Evolutionary conservation across 2,329 filamentous ascomycete genomes (phyloP).

Genomic region (Didymella keratinophila): DNA sequence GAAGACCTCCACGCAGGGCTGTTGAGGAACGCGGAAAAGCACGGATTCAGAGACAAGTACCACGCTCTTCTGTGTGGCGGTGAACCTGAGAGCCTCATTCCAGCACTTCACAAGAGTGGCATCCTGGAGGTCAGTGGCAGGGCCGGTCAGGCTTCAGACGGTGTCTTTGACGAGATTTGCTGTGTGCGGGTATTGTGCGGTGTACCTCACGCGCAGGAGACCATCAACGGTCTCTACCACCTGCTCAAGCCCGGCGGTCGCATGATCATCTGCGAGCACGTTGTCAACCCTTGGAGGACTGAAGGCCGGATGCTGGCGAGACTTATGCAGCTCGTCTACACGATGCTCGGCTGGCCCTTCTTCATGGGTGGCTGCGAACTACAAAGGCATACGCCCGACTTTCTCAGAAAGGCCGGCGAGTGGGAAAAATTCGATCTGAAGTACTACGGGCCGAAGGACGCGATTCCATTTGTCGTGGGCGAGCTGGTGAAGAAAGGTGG

Average conservation of each 20-base stretch:
- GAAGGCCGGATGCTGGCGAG: constrained; percentile 56
- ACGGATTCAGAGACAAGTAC: constrained; percentile 58
- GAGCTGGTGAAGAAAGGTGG: constrained; percentile 46
- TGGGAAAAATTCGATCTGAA: constrained; percentile 61
- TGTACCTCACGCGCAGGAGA: constrained; percentile 58
- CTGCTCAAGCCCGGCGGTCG: constrained; percentile 64
- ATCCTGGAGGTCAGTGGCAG: constrained; percentile 43
- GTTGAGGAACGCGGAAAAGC: constrained; percentile 49
- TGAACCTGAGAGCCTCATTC: constrained; percentile 57
- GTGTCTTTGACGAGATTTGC: constrained; percentile 63
- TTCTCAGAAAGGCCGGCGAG: constrained; percentile 54
- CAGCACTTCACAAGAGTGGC: constrained; percentile 54
- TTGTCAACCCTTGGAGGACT: constrained; percentile 60
- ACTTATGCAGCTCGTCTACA: constrained; percentile 57
- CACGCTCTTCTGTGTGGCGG: constrained; percentile 59
- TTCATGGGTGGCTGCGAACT: constrained; percentile 62
- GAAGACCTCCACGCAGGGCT: constrained; percentile 57
- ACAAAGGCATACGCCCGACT: constrained; percentile 57
- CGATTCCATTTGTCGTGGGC: constrained; percentile 49
- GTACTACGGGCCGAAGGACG: constrained; percentile 39
- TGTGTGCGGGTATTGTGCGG: constrained; percentile 64
- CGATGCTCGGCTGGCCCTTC: constrained; percentile 59
- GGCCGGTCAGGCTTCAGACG: constrained; percentile 37
- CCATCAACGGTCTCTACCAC: constrained; percentile 57
- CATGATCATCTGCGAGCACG: constrained; percentile 64